Evolutionary conservation across 164 flowering plant genomes (phyloP).

Genomic region (Tinospora cordifolia): DNA sequence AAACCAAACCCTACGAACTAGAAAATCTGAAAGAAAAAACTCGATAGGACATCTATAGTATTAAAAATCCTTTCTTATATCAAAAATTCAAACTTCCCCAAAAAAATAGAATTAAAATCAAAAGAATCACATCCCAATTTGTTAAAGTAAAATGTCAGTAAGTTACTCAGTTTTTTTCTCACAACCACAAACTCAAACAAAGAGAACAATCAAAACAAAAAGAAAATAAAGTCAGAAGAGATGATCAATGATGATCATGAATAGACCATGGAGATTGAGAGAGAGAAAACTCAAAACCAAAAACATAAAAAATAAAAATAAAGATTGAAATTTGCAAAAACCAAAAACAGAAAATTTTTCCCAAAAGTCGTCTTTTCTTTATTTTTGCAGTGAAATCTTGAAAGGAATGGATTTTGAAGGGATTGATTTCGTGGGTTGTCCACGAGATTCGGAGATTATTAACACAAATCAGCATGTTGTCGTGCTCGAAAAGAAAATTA

Average conservation of each 20-base stretch:
- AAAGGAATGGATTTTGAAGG: background rate
- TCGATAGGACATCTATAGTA: constrained; percentile 16
- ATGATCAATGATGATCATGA: background rate
- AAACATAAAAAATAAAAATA: constrained; percentile 3
- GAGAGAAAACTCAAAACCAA: constrained; percentile 10
- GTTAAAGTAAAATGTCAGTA: constrained; percentile 24
- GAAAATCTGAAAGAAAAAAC: constrained; percentile 18
- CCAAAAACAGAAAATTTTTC: background rate
- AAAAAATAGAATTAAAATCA: constrained; percentile 15
- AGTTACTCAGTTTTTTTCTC: constrained; percentile 10
- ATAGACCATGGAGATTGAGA: constrained; percentile 7
- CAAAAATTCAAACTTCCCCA: constrained; percentile 9
- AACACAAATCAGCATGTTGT: constrained; percentile 13
- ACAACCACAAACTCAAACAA: constrained; percentile 22
- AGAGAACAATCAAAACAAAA: background rate
- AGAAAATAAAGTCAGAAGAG: constrained; percentile 9
- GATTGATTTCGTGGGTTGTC: constrained; percentile 10
- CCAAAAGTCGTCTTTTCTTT: background rate
- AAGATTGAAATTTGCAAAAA: background rate
- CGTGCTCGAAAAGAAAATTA: constrained; percentile 17
- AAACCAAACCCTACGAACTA: constrained; percentile 32
- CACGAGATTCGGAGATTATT: constrained; percentile 15
- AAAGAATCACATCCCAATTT: background rate
- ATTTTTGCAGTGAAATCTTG: constrained; percentile 4
- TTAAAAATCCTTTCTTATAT: constrained; percentile 6